These are phyloP conservation scores for Lichina pygmaea DNA, from an alignment of 495 filamentous ascomycete species.

Conservation along the genomic window DNA sequence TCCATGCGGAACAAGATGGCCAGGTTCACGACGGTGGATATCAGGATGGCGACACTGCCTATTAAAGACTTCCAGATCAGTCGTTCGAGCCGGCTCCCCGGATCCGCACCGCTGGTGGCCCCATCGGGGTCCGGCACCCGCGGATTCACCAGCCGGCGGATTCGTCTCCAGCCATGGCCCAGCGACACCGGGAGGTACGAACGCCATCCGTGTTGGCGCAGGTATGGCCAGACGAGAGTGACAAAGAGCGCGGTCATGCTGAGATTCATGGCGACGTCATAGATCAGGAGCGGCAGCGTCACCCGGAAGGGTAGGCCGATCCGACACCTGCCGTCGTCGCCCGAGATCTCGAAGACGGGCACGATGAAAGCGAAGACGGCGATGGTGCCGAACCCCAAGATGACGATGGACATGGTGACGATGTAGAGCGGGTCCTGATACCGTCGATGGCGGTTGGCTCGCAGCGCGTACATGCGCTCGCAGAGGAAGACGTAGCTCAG, in stretches of 20 bases:
- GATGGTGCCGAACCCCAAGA: constrained; percentile 11
- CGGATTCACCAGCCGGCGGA: not conserved
- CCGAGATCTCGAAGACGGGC: constrained; percentile 8
- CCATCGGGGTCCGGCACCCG: not conserved
- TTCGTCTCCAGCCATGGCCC: not conserved
- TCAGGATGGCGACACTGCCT: constrained; percentile 8
- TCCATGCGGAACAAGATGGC: constrained; percentile 7
- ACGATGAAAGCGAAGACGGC: constrained; percentile 10
- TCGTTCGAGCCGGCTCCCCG: constrained; percentile 3
- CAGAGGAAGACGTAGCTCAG: constrained; percentile 14
- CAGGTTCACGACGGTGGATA: constrained; percentile 13
- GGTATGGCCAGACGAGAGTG: constrained; percentile 5
- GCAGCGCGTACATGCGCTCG: constrained; percentile 12
- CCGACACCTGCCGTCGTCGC: constrained; percentile 8
- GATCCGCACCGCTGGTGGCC: not conserved
- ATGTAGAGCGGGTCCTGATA: constrained; percentile 9
- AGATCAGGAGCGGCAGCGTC: constrained; percentile 11
- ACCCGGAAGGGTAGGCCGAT: constrained; percentile 13
- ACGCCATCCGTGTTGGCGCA: not conserved
- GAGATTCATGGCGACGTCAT: constrained; percentile 12
- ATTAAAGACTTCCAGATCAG: constrained; percentile 8
- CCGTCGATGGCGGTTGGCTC: constrained; percentile 4
- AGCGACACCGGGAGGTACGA: not conserved
- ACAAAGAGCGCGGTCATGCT: constrained; percentile 11
- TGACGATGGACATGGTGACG: constrained; percentile 7